Evolutionary conservation across 2,329 filamentous ascomycete genomes (phyloP), one percentile per base, ranked within the genome.

Genomic region (Aspergillus sp.): DNA sequence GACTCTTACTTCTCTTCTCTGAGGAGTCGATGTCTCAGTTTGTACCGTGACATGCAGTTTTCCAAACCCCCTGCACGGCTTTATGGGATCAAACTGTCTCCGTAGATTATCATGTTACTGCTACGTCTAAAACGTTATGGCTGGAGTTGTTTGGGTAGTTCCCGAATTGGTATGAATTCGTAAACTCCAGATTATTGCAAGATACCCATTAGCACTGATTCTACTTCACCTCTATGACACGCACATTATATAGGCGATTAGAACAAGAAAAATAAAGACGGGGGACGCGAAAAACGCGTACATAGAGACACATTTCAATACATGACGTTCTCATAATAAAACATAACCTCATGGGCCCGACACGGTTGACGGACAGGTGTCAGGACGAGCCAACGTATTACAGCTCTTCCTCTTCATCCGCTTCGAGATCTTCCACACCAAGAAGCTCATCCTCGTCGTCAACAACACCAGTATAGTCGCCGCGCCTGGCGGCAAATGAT

Each of bases 361-460:
- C 23, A 42, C 21, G 11, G 8, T 23, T 6, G 6, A 41, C 41
- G 21, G 53, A 50, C 50, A 32, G 44, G 15, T 56, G 39, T 13
- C n/a, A 19, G 19, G 21, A 53, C 25, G 27, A 53, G 50, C 38
- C 3, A 30, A 23, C 15, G 19, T 25, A 53, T 59, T 68, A 77
- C 48, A 70, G 71, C 58, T 79, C 77, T 55, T 79, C 90, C 63
- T 97, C 94, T 71, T 97, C 93, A 66, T 97, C 94, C 66, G 90
- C 92, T 66, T 97, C 94, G 67, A 92, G 92, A 61, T 96, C 93
- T 67, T 97, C 94, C 0, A 69, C 70, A 1, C 95, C 95, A 38
- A 99, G 79, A 67, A 99, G 80, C 80, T 98, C 94, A 52, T 94
- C 94, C 75, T 98, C 95, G 73, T 98, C 95, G 54, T 95, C 90